A percentile compares a stretch with the other conserved stretches of the same genome.
Conservation (phyloP, 179 eudicot species). For the Kewa caespitosa region DNA sequence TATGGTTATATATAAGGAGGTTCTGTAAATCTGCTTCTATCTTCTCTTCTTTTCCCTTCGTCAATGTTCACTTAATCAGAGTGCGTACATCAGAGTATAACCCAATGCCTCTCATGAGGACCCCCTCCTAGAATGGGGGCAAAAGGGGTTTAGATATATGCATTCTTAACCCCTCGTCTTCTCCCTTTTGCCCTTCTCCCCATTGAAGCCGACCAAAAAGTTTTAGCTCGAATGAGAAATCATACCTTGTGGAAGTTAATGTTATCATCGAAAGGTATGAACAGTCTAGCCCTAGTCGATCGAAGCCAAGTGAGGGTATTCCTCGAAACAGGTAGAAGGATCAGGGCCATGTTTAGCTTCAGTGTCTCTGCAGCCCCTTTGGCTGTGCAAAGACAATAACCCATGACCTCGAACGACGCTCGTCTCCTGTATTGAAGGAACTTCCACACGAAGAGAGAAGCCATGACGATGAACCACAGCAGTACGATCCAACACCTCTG, state of each 20-base stretch:
- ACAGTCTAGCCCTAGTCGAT: conserved; percentile 52
- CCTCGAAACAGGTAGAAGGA: conserved; percentile 72
- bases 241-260: conserved; percentile 74
- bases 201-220: not conserved
- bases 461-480: conserved; percentile 58
- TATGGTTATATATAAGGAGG: too few relatives aligned
- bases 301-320: conserved; percentile 72
- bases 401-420: conserved; percentile 67
- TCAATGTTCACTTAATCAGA: too few relatives aligned
- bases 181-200: too few relatives aligned
- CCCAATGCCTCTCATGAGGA: too few relatives aligned
- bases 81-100: too few relatives aligned
- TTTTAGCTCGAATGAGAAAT: not conserved
- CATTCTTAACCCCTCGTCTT: not conserved
- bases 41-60: too few relatives aligned
- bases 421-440: conserved; percentile 54
- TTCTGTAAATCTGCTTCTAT: too few relatives aligned
- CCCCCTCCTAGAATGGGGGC: too few relatives aligned
- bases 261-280: conserved; percentile 73
- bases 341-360: conserved; percentile 77
- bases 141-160: not conserved
- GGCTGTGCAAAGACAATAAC: conserved; percentile 69
- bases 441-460: conserved; percentile 62
- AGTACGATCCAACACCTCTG: conserved; percentile 58
- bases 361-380: conserved; percentile 85